phyloP scores from a whole-genome alignment of 2,329 filamentous ascomycete genomes.

The Beauveria varroae region DNA sequence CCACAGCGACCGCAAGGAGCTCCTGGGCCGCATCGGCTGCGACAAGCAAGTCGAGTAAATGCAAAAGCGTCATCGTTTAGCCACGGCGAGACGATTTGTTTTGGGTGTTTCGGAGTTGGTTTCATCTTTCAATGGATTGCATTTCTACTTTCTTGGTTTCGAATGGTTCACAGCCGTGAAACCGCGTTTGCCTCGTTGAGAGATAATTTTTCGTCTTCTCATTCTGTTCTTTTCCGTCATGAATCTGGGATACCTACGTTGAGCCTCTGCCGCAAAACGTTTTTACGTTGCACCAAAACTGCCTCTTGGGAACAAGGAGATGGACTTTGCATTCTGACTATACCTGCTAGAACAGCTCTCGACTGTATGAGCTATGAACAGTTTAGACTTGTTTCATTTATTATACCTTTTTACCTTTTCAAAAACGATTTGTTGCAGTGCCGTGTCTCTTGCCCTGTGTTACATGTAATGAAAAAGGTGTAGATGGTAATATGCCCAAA shows the following conservation, averaged over 20 bases:
- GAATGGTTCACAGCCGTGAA: neutral
- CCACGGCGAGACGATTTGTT: neutral
- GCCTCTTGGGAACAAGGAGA: neutral
- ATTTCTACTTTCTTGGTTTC: neutral
- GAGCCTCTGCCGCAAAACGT: neutral
- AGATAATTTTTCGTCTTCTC: neutral
- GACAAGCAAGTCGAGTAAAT: slow-evolving; percentile 59
- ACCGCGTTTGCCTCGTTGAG: too few species aligned
- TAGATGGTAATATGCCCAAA: too few species aligned
- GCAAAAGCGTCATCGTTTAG: neutral
- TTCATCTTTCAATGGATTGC: neutral
- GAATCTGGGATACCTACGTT: slow-evolving; percentile 10
- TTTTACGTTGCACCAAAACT: neutral
- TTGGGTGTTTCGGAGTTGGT: slow-evolving; percentile 5
- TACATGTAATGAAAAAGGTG: too few species aligned
- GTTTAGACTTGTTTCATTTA: slow-evolving; percentile 2
- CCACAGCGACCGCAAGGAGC: slow-evolving; percentile 70
- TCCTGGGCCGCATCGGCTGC: slow-evolving; percentile 75
- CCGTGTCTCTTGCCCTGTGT: too few species aligned
- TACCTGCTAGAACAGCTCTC: slow-evolving; percentile 11
- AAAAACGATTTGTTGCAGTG: too few species aligned
- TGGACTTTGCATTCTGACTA: slow-evolving; percentile 5
- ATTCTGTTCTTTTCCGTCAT: neutral
- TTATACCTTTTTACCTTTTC: neutral
- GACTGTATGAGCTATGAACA: slow-evolving; percentile 8